Conservation (phyloP, 2,329 filamentous ascomycete species). For the Hymenoscyphus scutula region DNA sequence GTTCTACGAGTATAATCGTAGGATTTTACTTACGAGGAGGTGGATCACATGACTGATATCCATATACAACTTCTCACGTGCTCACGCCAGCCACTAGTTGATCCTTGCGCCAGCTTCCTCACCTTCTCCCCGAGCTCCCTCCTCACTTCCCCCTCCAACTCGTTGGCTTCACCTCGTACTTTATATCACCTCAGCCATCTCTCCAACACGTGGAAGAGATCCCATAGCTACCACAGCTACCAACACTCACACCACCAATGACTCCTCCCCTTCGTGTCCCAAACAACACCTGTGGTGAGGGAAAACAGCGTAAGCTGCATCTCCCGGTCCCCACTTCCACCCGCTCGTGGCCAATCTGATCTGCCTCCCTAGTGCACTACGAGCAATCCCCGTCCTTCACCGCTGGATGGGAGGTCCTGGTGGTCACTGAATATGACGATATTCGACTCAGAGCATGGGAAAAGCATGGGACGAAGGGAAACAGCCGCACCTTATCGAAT, state of each 20-base stretch:
- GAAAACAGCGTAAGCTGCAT: slow-evolving; percentile 4
- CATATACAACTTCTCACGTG: no score
- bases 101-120: no score
- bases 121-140: background rate
- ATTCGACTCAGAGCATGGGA: background rate
- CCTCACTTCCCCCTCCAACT: background rate
- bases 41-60: no score
- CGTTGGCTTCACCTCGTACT: background rate
- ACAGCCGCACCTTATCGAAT: background rate
- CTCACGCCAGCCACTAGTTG: no score
- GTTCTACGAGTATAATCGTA: no score
- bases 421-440: background rate
- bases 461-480: background rate
- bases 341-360: no score
- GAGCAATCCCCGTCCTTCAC: background rate
- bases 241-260: no score
- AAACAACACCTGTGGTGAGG: no score
- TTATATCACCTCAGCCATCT: background rate
- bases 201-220: no score
- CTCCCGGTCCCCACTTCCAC: background rate
- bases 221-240: no score
- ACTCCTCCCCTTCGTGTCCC: background rate
- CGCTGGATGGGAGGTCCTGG: background rate
- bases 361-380: no score
- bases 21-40: no score